Percentiles rank a stretch among this genome's conserved stretches.
These are phyloP conservation scores for Scleromitrula shiraiana DNA, from an alignment of 2,329 filamentous ascomycete species.

Conservation along the genomic window DNA sequence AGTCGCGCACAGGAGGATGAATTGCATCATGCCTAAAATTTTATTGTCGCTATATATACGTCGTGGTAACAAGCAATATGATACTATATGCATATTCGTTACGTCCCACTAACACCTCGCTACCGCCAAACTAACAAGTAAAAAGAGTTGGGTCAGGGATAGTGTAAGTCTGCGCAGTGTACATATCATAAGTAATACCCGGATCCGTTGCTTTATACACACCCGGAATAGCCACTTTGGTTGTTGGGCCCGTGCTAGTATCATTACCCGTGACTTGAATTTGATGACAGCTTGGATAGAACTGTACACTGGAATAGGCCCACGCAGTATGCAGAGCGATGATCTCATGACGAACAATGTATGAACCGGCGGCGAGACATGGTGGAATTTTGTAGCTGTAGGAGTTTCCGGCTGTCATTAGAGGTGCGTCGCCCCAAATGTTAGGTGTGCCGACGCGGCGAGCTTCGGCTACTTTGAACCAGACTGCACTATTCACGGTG, in stretches of 20 bases:
- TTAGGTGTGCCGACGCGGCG: conserved; percentile 16
- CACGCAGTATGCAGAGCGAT: conserved; percentile 40
- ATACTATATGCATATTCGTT: background rate
- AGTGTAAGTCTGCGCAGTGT: conserved; percentile 36
- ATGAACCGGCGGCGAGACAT: conserved; percentile 45
- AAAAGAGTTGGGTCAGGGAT: conserved; percentile 34
- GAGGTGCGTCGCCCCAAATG: conserved; percentile 24
- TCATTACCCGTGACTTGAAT: conserved; percentile 39
- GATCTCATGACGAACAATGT: conserved; percentile 47
- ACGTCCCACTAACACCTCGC: too few relatives aligned
- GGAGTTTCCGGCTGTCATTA: conserved; percentile 34
- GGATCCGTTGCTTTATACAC: conserved; percentile 40
- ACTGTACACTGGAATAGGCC: conserved; percentile 22
- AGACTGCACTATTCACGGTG: conserved; percentile 4
- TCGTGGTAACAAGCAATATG: background rate
- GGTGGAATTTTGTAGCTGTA: conserved; percentile 42
- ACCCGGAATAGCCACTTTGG: conserved; percentile 38
- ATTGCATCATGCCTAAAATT: too few relatives aligned
- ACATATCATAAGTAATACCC: conserved; percentile 29
- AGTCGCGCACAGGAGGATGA: too few relatives aligned
- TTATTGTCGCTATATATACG: background rate
- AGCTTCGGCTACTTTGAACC: conserved; percentile 43
- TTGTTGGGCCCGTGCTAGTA: conserved; percentile 33
- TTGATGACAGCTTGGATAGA: conserved; percentile 32
- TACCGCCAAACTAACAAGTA: conserved; percentile 16